Evolutionary conservation across 2,329 filamentous ascomycete genomes (phyloP), one percentile per base, ranked within the genome.

Genomic region (Colletotrichum noveboracense): DNA sequence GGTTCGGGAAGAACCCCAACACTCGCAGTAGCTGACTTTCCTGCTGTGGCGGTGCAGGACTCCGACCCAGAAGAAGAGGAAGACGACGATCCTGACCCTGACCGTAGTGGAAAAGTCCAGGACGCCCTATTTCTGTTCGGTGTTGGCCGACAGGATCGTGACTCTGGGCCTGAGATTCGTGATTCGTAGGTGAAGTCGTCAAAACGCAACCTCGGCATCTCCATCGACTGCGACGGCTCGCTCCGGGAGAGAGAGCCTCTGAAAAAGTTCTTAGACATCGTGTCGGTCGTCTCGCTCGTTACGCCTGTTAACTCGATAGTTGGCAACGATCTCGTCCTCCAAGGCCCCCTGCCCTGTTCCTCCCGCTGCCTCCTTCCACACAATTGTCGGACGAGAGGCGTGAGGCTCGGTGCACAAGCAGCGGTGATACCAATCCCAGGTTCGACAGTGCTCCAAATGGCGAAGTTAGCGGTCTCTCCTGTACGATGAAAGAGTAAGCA

Each of bases 391-490:
- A 66, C 66, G 8, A 86, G 82, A 4, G 84, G 84, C 7, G 79
- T 78, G 1, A 87, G 81, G 2, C 85, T 86, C 6, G 85, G 85
- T 2, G 84, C 72, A 1, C 80, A 82, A 5, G 84, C 82, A 6
- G 86, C 84, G 2, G 82, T 83, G 56, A 88, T 85, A 38, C 83
- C 86, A 28, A 87, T 83, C 1, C 85, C 85, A 6, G 84, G 85
- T 75, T 88, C 86, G 36, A 87, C 81, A 21, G 86, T 86, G 3
- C 84, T 86, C 86, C 86, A 88, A 74, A 87, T 86, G n/a, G 86
- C 85, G 7, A 87, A 80, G 65, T 86, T 85, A 18, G 84, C 81
- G 18, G 84, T 85, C 3, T 71, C 67, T 80, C 84, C 72, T 74
- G 21, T 2, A 9, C 12, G 26, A 30, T 52, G 3, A 6, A 24